Percentiles rank a stretch among this genome's conserved stretches.
phyloP scores from a whole-genome alignment of 2,329 filamentous ascomycete genomes.

The Sclerotinia glacialis region DNA sequence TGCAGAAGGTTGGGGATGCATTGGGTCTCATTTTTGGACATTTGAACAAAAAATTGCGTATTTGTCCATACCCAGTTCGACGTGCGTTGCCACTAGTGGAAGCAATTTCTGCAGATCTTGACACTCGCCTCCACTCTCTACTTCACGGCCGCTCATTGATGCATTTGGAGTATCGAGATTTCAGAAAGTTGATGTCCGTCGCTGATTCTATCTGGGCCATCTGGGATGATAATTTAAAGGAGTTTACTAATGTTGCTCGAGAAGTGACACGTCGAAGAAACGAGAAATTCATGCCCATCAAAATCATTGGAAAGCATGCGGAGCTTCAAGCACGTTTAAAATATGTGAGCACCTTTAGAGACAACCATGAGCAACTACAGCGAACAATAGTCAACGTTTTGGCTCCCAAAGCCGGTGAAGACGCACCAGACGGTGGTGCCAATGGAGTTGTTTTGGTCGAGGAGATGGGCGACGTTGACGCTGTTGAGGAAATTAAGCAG shows the following conservation, averaged over 20 bases:
- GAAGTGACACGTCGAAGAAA: conserved; percentile 91
- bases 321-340: conserved; percentile 87
- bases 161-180: conserved; percentile 88
- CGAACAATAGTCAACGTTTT: conserved; percentile 96
- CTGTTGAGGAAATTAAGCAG: conserved; percentile 91
- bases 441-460: conserved; percentile 74
- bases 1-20: conserved; percentile 85
- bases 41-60: conserved; percentile 95
- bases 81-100: conserved; percentile 92
- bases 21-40: conserved; percentile 88
- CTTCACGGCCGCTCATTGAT: conserved; percentile 85
- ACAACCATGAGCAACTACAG: conserved; percentile 96
- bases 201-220: conserved; percentile 83
- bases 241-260: conserved; percentile 95
- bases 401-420: conserved; percentile 65
- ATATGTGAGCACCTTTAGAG: conserved; percentile 91
- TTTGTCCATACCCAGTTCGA: conserved; percentile 91
- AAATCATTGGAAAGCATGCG: conserved; percentile 82
- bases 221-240: conserved; percentile 96
- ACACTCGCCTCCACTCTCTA: conserved; percentile 79
- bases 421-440: conserved; percentile 50
- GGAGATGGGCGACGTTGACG: conserved; percentile 95
- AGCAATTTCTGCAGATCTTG: conserved; percentile 90
- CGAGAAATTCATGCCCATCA: conserved; percentile 98
- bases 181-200: conserved; percentile 77